A percentile compares a stretch with the other conserved stretches of the same genome.
Conservation (phyloP, 768 basidiomycete species). For the Psilocybe subaeruginosa region DNA sequence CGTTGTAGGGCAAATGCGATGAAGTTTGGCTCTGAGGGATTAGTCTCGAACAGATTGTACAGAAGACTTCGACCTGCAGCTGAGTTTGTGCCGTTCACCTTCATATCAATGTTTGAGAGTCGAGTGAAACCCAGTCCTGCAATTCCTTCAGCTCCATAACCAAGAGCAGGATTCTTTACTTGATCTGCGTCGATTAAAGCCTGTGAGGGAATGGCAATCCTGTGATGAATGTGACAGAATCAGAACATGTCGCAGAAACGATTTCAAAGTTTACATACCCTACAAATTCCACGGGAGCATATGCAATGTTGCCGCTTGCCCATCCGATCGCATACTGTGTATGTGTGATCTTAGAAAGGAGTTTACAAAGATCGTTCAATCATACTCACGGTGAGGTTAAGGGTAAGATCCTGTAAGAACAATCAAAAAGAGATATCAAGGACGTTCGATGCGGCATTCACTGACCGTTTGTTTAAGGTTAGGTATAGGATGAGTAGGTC, state of each 20-base stretch:
- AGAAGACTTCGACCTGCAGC: slow-evolving; percentile 70
- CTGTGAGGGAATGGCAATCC: slow-evolving; percentile 67
- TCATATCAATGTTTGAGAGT: slow-evolving; percentile 71
- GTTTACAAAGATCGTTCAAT: background rate
- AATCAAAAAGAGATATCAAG: slow-evolving; percentile 9
- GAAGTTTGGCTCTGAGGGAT: slow-evolving; percentile 75
- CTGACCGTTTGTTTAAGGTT: slow-evolving; percentile 52
- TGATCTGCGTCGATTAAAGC: slow-evolving; percentile 66
- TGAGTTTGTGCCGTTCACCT: slow-evolving; percentile 58
- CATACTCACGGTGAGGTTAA: slow-evolving; percentile 65
- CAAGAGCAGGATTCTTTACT: slow-evolving; percentile 74
- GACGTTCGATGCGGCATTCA: slow-evolving; percentile 1
- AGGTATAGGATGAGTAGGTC: slow-evolving; percentile 48
- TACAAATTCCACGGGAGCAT: slow-evolving; percentile 68
- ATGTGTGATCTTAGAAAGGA: slow-evolving; percentile 1
- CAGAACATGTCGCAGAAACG: background rate
- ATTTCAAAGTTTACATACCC: slow-evolving; percentile 47
- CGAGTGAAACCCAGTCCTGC: slow-evolving; percentile 78
- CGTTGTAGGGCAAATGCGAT: slow-evolving; percentile 78
- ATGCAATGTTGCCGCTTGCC: slow-evolving; percentile 68
- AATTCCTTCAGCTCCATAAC: slow-evolving; percentile 73
- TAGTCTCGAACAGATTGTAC: slow-evolving; percentile 73
- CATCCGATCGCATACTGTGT: slow-evolving; percentile 81
- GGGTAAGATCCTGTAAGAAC: slow-evolving; percentile 39
- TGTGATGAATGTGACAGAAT: slow-evolving; percentile 27